Conservation (phyloP, 2,329 filamentous ascomycete genomes). For the Lizonia empirigonia region DNA sequence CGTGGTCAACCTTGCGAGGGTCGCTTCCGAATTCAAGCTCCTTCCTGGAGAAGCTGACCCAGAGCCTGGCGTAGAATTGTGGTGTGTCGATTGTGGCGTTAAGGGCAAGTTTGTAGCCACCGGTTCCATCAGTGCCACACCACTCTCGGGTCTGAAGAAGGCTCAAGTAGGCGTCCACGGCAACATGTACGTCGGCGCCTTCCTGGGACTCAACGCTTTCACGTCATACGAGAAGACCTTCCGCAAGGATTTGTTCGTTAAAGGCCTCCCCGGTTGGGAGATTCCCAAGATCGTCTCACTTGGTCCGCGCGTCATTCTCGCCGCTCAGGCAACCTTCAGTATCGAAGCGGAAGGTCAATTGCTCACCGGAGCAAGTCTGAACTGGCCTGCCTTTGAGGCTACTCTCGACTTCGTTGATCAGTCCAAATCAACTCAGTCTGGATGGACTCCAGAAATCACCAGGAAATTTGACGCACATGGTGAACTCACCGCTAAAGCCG, state of each 20-base stretch:
- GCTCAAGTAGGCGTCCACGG: conserved; percentile 10
- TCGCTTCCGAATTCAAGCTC: conserved; percentile 10
- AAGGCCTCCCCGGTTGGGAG: conserved; percentile 9
- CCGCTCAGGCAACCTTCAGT: conserved; percentile 11
- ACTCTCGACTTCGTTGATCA: conserved; percentile 10
- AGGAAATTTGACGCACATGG: conserved; percentile 12
- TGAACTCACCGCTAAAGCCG: conserved; percentile 9
- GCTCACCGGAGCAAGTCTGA: conserved; percentile 11
- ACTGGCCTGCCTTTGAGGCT: conserved; percentile 11
- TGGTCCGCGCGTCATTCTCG: conserved; percentile 5
- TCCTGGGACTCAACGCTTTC: conserved; percentile 9
- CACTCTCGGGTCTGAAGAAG: conserved; percentile 13
- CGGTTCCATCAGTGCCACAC: conserved; percentile 12
- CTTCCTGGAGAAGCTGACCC: conserved; percentile 11
- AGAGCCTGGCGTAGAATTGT: conserved; percentile 12
- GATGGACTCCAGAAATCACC: conserved; percentile 10
- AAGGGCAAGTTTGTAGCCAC: conserved; percentile 14
- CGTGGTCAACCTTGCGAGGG: conserved; percentile 9
- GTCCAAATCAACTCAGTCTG: conserved; percentile 12
- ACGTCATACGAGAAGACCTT: conserved; percentile 15
- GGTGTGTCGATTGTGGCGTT: conserved; percentile 8
- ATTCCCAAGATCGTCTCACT: conserved; percentile 12
- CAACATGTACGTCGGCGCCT: conserved; percentile 16
- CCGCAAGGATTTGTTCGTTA: conserved; percentile 9
- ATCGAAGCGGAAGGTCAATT: conserved; percentile 11